A percentile compares a stretch with the other conserved stretches of the same genome.
phyloP scores from a whole-genome alignment of 208 protist species.

The Trypanosoma boissoni region DNA sequence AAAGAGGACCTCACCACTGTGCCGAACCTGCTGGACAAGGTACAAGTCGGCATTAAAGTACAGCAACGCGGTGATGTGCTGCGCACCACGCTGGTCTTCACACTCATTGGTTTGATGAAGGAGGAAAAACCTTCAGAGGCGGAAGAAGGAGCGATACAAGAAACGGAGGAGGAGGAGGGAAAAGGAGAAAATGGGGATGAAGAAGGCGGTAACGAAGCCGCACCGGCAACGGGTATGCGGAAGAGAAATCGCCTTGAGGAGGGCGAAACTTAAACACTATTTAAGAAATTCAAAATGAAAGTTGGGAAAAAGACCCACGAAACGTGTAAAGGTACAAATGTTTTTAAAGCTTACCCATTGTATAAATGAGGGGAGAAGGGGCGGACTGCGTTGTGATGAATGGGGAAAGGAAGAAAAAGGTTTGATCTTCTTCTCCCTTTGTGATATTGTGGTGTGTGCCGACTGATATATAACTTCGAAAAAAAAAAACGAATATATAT shows the following conservation, averaged over 20 bases:
- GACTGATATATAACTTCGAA: background rate
- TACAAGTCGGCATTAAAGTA: constrained; percentile 71
- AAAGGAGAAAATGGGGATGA: constrained; percentile 1
- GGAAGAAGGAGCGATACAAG: constrained; percentile 16
- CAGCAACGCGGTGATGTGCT: constrained; percentile 71
- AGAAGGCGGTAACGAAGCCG: background rate
- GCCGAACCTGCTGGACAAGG: constrained; percentile 76
- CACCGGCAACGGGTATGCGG: background rate
- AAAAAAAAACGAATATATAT: background rate
- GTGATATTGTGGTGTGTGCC: too few species aligned
- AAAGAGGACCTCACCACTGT: constrained; percentile 63
- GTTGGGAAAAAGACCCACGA: too few species aligned
- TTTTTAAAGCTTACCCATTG: too few species aligned
- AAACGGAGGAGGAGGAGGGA: constrained; percentile 1
- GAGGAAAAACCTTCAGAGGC: constrained; percentile 31
- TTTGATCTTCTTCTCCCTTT: too few species aligned
- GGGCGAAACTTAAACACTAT: too few species aligned
- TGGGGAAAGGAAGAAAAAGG: too few species aligned
- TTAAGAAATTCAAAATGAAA: too few species aligned
- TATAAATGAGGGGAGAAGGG: too few species aligned
- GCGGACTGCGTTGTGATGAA: too few species aligned
- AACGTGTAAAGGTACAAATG: too few species aligned
- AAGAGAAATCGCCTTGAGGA: background rate
- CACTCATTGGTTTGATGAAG: constrained; percentile 66
- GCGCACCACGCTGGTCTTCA: constrained; percentile 71